Base-by-base conservation (phyloP, 73 alveolate species). In the Blepharisma japonicum region DNA sequence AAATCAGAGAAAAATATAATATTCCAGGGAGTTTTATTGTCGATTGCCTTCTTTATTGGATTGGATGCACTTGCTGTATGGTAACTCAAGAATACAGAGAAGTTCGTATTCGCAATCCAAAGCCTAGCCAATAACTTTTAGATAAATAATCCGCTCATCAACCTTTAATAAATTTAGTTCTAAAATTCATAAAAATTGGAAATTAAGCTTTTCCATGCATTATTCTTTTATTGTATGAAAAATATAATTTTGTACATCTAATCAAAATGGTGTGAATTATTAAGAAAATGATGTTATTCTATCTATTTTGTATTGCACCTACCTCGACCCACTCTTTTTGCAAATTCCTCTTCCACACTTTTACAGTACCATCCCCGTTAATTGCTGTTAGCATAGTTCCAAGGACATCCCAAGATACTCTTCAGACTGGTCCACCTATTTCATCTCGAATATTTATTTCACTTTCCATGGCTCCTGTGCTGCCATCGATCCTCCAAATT, bases 261-360 rank as follows among this genome's bases (percentile, higher is more conserved):
- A 1, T 32, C 42, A 32, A 32, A 32, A 32, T 32, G 42, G 42
- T 32, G 42, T 32, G 0, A n/a, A 32, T 32, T 32, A 32, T 32
- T 32, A 32, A 32, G 42, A 32, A 32, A 32, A 3, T 32, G 42
- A 32, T 3, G 0, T 32, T 32, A 32, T 61, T 25, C 23, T 61
- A 61, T 39, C 23, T 18, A 61, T 61, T 61, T 61, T 61, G 14
- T 61, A 61, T 2, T 9, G 14, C 74, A 8, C 23, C 47, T 25
- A 61, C 47, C 39, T 20, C 46, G 11, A 2, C 18, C 74, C 74
- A 61, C 47, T 61, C 23, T 9, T 48, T 39, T 9, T 61, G 39
- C 48, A 61, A 25, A 4, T 48, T 68, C 27, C 20, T 77, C 38
- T 78, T 70, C 86, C 86, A 79, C 6, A 79, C 71, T 45, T 68